Percentiles rank a stretch among this genome's conserved stretches.
Evolutionary conservation across 2,329 filamentous ascomycete genomes (phyloP).

Genomic region (Cladosporium cucumerinum): DNA sequence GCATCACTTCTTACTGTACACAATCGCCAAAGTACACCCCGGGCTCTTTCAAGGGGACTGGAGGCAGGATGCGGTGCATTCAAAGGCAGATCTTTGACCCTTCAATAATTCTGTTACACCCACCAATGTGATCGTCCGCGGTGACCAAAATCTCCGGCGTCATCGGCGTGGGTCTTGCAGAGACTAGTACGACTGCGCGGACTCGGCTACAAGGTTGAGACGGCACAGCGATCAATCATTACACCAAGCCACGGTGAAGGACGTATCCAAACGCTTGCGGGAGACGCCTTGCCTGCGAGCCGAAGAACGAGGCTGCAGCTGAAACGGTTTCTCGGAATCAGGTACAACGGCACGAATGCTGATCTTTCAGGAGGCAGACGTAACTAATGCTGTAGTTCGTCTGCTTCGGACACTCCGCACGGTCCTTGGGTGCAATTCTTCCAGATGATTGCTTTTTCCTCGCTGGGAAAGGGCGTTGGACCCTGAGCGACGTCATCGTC

Average conservation of each 20-base stretch:
- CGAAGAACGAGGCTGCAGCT: not conserved
- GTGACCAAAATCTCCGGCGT: not conserved
- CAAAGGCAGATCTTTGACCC: not conserved
- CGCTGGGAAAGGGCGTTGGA: not conserved
- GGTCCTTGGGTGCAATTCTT: not conserved
- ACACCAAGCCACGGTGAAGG: not conserved
- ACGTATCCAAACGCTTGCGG: not conserved
- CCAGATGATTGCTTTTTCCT: not conserved
- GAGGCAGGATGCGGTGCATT: not conserved
- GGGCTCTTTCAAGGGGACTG: not conserved
- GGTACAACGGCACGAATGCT: not conserved
- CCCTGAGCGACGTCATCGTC: not conserved
- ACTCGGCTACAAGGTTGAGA: not conserved
- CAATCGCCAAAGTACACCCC: not conserved
- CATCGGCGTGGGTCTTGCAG: not conserved
- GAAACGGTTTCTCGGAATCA: not conserved
- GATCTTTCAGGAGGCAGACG: slow-evolving; percentile 1
- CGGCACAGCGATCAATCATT: not conserved
- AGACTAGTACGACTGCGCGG: not conserved
- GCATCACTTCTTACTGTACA: not conserved
- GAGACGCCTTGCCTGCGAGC: not conserved
- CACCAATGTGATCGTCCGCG: not conserved
- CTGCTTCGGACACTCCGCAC: not conserved
- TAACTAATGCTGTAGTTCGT: not conserved
- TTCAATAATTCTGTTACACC: not conserved